These are phyloP conservation scores for Phytophthora tubulina DNA, from an alignment of 352 stramenopile species.

Conservation along the genomic window DNA sequence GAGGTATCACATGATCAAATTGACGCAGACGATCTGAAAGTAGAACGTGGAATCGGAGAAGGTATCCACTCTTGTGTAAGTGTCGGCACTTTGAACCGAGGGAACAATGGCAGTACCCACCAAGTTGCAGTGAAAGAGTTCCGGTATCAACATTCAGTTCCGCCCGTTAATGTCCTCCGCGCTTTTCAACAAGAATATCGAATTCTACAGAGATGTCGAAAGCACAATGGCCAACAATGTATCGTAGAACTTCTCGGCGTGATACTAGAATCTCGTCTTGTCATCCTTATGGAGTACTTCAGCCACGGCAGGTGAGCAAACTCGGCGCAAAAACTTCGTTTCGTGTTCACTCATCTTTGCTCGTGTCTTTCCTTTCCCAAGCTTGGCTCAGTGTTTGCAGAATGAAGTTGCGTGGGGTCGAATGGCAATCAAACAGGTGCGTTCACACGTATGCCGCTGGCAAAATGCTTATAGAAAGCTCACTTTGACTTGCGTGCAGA, in stretches of 20 bases:
- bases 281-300: constrained; percentile 51
- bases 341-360: background rate
- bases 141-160: constrained; percentile 37
- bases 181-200: constrained; percentile 52
- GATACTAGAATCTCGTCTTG: constrained; percentile 33
- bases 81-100: constrained; percentile 18
- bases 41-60: constrained; percentile 39
- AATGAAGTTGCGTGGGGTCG: constrained; percentile 33
- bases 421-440: constrained; percentile 45
- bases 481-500: constrained; percentile 22
- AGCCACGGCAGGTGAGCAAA: constrained; percentile 36
- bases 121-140: constrained; percentile 56
- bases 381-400: constrained; percentile 48
- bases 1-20: constrained; percentile 25
- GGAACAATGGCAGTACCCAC: background rate
- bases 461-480: background rate
- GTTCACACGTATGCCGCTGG: background rate
- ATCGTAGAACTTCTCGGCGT: constrained; percentile 45
- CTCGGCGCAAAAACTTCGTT: background rate
- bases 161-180: constrained; percentile 43
- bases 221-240: constrained; percentile 14
- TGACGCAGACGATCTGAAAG: constrained; percentile 16
- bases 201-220: constrained; percentile 32
- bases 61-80: constrained; percentile 49
- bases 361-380: constrained; percentile 11